phyloP scores from a whole-genome alignment of 2,329 filamentous ascomycete genomes.

The Pyricularia pennisetigena region DNA sequence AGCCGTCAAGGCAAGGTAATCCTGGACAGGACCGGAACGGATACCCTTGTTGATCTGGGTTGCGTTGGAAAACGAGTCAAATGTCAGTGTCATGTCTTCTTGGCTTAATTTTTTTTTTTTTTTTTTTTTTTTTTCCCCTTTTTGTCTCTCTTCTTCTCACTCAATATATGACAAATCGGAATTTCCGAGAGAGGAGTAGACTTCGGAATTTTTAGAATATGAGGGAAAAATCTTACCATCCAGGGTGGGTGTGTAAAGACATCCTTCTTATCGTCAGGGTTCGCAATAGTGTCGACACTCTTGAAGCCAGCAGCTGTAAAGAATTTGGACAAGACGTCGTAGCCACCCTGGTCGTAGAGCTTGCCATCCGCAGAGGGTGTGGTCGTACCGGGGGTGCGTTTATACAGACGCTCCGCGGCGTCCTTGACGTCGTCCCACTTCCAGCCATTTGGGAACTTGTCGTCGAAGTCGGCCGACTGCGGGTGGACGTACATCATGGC shows the following conservation, averaged over 20 bases:
- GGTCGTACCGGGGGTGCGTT: conserved; percentile 17
- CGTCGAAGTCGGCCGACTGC: conserved; percentile 19
- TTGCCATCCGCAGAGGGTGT: conserved; percentile 16
- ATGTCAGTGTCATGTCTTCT: background rate
- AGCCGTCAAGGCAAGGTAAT: conserved; percentile 14
- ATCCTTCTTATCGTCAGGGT: conserved; percentile 10
- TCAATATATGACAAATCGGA: background rate
- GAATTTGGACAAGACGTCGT: conserved; percentile 9
- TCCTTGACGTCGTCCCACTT: conserved; percentile 15
- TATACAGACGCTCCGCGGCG: conserved; percentile 17
- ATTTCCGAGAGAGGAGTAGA: background rate
- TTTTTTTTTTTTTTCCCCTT: too few species aligned
- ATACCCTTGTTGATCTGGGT: conserved; percentile 8
- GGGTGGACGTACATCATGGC: conserved; percentile 20
- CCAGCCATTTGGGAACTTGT: conserved; percentile 21
- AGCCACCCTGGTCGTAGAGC: conserved; percentile 9
- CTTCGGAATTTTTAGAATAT: background rate
- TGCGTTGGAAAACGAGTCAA: background rate
- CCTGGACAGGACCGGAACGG: conserved; percentile 13
- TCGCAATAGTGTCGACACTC: conserved; percentile 10
- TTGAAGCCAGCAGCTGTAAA: conserved; percentile 10
- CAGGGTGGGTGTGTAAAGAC: conserved; percentile 10
- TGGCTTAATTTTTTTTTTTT: too few species aligned
- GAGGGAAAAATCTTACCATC: conserved; percentile 6
- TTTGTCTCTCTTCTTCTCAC: background rate